A percentile compares a stretch with the other conserved stretches of the same genome.
Evolutionary conservation across 331 rosid species (phyloP).

Genomic region (Acacia concinna): DNA sequence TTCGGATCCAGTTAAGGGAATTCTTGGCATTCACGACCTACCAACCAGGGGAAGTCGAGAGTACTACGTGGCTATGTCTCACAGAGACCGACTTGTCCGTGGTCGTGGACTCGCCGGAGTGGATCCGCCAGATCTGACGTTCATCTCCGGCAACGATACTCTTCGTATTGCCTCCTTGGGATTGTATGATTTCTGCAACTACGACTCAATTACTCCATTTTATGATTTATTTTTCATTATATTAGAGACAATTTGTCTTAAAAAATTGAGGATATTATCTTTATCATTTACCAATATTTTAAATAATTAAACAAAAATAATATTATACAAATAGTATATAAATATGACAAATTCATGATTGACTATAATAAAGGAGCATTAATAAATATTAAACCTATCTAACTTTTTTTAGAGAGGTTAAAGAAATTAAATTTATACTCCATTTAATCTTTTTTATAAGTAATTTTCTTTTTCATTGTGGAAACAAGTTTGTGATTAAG

Average conservation of each 20-base stretch:
- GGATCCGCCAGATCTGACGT: conserved; percentile 47
- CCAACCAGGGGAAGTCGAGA: conserved; percentile 60
- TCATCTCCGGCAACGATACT: conserved; percentile 65
- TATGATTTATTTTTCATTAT: neutral
- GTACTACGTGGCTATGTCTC: conserved; percentile 65
- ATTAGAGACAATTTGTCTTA: neutral
- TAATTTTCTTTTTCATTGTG: too few relatives aligned
- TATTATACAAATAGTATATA: too few relatives aligned
- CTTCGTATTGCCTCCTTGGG: conserved; percentile 35
- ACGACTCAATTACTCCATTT: neutral
- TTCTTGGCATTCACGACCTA: conserved; percentile 44
- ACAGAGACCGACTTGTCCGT: conserved; percentile 56
- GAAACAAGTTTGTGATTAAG: too few relatives aligned
- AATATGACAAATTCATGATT: neutral
- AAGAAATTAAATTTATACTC: too few relatives aligned
- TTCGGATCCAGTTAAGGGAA: conserved; percentile 63
- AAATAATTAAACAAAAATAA: too few relatives aligned
- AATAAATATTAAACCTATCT: too few relatives aligned
- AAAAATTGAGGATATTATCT: neutral
- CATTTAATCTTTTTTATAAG: too few relatives aligned
- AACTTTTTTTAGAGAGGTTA: too few relatives aligned
- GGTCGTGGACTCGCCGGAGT: conserved; percentile 60
- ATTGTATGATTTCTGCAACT: conserved; percentile 46
- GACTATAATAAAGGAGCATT: neutral
- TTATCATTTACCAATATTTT: neutral